Evolutionary conservation across 352 stramenopile genomes (phyloP).

Genomic region (Aphanomyces invadans): DNA sequence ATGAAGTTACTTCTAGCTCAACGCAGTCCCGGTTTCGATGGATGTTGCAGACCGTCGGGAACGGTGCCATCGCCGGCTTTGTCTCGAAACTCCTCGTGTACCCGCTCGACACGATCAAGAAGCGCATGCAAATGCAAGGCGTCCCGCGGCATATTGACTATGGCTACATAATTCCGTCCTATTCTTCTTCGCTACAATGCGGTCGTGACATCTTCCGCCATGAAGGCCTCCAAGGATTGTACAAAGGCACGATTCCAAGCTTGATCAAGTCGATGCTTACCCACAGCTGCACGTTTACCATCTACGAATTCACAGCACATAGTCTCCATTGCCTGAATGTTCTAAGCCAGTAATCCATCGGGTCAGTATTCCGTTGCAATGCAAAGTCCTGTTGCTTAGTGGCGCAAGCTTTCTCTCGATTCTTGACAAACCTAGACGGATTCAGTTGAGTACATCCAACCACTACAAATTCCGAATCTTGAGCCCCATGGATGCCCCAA

Average conservation of each 20-base stretch:
- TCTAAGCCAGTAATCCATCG: background rate
- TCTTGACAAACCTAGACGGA: too few relatives aligned
- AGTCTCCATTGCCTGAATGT: slow-evolving; percentile 29
- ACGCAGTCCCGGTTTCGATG: slow-evolving; percentile 25
- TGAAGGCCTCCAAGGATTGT: slow-evolving; percentile 55
- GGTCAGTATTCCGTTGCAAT: too few relatives aligned
- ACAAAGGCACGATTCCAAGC: slow-evolving; percentile 73
- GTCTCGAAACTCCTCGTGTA: slow-evolving; percentile 91
- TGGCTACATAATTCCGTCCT: slow-evolving; percentile 51
- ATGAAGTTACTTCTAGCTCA: slow-evolving; percentile 19
- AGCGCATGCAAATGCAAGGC: slow-evolving; percentile 88
- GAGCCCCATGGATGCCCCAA: too few relatives aligned
- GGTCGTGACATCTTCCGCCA: slow-evolving; percentile 44
- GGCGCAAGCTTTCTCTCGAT: too few relatives aligned
- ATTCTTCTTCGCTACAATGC: slow-evolving; percentile 53
- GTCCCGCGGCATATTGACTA: slow-evolving; percentile 51
- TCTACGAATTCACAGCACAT: slow-evolving; percentile 57
- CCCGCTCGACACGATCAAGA: slow-evolving; percentile 94
- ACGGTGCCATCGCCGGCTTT: slow-evolving; percentile 81
- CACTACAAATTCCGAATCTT: too few relatives aligned
- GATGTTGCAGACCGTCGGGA: slow-evolving; percentile 53
- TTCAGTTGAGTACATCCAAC: too few relatives aligned
- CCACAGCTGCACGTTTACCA: slow-evolving; percentile 66
- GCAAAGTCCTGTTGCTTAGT: too few relatives aligned
- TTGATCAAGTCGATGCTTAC: slow-evolving; percentile 74